Evolutionary conservation across 1,139 yeast genomes (phyloP).

Genomic region (Eremothecium gossypii): DNA sequence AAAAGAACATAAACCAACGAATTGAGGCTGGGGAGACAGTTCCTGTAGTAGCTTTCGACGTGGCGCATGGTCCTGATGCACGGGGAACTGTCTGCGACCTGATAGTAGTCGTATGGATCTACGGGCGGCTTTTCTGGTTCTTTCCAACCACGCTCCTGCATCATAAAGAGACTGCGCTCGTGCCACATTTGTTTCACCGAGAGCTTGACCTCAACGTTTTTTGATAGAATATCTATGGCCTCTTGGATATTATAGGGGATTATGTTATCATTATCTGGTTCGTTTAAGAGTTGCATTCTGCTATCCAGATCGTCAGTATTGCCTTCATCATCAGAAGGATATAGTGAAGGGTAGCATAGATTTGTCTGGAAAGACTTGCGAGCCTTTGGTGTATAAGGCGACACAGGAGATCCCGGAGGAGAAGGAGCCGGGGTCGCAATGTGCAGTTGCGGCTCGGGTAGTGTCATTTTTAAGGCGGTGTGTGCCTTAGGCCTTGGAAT

Average conservation of each 20-base stretch:
- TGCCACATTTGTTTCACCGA: conserved; percentile 63
- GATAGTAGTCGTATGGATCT: conserved; percentile 16
- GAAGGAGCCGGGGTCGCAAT: conserved; percentile 88
- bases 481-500: conserved; percentile 53
- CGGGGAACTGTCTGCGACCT: conserved; percentile 7
- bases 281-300: conserved; percentile 8
- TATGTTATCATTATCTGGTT: conserved; percentile 16
- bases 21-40: conserved; percentile 45
- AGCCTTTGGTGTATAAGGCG: conserved; percentile 36
- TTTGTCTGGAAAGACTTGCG: conserved; percentile 72
- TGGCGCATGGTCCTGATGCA: conserved; percentile 40
- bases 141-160: conserved; percentile 65
- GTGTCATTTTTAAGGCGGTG: conserved; percentile 32
- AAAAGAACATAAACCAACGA: conserved; percentile 56
- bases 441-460: conserved; percentile 60
- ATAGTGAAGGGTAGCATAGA: conserved; percentile 69
- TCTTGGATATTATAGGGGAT: conserved; percentile 74
- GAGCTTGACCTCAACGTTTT: conserved; percentile 51
- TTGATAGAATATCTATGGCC: conserved; percentile 57
- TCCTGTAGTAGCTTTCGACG: conserved; percentile 52
- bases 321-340: conserved; percentile 42
- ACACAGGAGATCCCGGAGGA: conserved; percentile 57
- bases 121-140: conserved; percentile 16
- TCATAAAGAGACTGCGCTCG: conserved; percentile 61
- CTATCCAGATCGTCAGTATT: conserved; percentile 14